Base-by-base conservation (phyloP, 805 yeast genomes). In the Saccharomycopsis capsularis region DNA sequence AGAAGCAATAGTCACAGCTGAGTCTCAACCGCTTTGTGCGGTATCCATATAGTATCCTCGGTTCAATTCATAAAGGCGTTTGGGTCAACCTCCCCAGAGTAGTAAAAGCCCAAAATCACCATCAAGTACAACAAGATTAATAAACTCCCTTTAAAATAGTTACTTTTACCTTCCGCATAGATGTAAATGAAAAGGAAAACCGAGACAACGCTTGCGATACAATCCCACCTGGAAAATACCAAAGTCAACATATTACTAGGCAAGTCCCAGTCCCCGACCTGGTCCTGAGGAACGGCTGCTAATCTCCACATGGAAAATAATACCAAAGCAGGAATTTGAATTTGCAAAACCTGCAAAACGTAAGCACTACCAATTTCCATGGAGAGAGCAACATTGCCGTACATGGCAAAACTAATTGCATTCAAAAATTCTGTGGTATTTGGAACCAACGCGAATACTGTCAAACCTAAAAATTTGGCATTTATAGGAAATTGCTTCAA, bases 341-440 rank as follows among this genome's bases (percentile, higher is more conserved):
- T 73, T 51, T 93, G 70, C 57, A 96, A 91, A 15, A 93, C 99
- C 64, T 93, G 99, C 51, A 93, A 71, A 0, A 96, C 99, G 63
- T 93, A 93, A 0, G 99, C 99, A 54, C 95, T 82, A 52, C 99
- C 99, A 64, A 93, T 93, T 63, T 93, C 99, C 95, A 93, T 86
- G 2, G 96, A 86, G 41, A 93, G 70, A 0, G 99, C 96, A 47
- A 93, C 96, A 57, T 93, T 93, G 1, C 99, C 99, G 57, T 91
- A 81, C 57, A 88, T 79, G 0, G 99, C 99, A 69, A 93, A 93
- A 23, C 96, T 89, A 50, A 93, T 90, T 59, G 98, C 99, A 66
- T 93, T 93, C 51, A 93, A 75, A 59, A 93, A 93, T 67, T 93
- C 99, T 0, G 99, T 93, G 4, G 98, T 88, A 61, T 90, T 93